Conservation (phyloP, 1,284 basidiomycete genomes). For the Cerrena zonata region DNA sequence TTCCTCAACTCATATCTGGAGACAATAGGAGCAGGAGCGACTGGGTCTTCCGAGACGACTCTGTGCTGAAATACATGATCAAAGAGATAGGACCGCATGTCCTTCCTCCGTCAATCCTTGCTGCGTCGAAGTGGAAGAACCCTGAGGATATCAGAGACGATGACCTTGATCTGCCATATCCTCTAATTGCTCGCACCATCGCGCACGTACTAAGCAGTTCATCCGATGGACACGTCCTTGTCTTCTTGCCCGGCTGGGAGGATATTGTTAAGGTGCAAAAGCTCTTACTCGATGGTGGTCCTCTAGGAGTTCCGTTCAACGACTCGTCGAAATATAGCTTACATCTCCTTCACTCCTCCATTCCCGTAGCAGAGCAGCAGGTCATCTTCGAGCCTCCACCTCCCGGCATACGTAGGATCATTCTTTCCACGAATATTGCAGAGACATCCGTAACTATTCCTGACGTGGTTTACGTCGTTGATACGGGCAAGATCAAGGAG, state of each 20-base stretch:
- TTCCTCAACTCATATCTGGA: constrained; percentile 43
- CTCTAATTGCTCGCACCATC: constrained; percentile 79
- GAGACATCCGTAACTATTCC: constrained; percentile 96
- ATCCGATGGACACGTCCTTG: constrained; percentile 83
- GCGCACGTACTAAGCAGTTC: constrained; percentile 74
- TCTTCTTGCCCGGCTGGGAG: constrained; percentile 90
- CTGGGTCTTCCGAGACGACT: constrained; percentile 75
- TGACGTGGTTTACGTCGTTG: constrained; percentile 92
- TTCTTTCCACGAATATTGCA: constrained; percentile 92
- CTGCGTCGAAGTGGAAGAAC: constrained; percentile 12
- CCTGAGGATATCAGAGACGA: constrained; percentile 37
- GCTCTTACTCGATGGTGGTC: constrained; percentile 48
- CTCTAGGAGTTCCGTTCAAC: constrained; percentile 58
- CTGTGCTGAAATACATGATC: constrained; percentile 72
- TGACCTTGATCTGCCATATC: constrained; percentile 79
- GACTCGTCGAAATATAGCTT: constrained; percentile 62
- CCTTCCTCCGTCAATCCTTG: constrained; percentile 11
- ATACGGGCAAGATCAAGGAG: constrained; percentile 86
- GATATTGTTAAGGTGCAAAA: constrained; percentile 83
- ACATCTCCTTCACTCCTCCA: constrained; percentile 88
- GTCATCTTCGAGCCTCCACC: constrained; percentile 82
- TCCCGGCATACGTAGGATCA: constrained; percentile 76
- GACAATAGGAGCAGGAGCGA: constrained; percentile 28
- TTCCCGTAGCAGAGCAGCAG: constrained; percentile 88
- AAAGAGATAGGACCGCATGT: constrained; percentile 57